Conservation (phyloP, 768 basidiomycete genomes). For the Phanerodontia chrysosporium region DNA sequence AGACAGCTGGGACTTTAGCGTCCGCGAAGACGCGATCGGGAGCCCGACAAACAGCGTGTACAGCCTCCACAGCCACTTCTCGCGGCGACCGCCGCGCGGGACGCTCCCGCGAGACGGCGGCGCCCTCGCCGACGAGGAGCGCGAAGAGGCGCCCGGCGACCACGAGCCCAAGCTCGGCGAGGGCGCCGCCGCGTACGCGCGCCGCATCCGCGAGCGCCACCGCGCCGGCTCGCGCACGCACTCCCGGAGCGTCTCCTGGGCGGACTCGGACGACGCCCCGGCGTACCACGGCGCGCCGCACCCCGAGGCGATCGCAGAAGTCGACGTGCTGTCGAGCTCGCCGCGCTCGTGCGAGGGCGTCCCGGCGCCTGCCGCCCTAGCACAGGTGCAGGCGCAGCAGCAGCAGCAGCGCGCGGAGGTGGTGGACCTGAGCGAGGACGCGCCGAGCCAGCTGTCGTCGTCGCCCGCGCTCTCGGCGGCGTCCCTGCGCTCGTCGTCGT, state of each 20-base stretch:
- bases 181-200: slow-evolving; percentile 20
- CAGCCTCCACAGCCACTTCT: slow-evolving; percentile 5
- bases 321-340: slow-evolving; percentile 11
- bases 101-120: slow-evolving; percentile 24
- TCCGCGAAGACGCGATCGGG: slow-evolving; percentile 31
- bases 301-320: slow-evolving; percentile 14
- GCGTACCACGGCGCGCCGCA: background rate
- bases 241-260: slow-evolving; percentile 15
- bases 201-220: slow-evolving; percentile 16
- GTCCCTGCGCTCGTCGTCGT: slow-evolving; percentile 14
- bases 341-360: background rate
- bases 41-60: slow-evolving; percentile 24
- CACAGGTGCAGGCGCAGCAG: background rate
- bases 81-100: background rate
- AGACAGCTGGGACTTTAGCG: slow-evolving; percentile 80
- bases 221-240: slow-evolving; percentile 8
- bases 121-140: slow-evolving; percentile 28
- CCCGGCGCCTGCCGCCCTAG: background rate
- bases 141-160: background rate
- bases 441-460: background rate
- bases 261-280: slow-evolving; percentile 9
- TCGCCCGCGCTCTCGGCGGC: slow-evolving; percentile 1
- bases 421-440: background rate
- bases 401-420: background rate
- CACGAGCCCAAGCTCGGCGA: slow-evolving; percentile 2